A percentile compares a stretch with the other conserved stretches of the same genome.
phyloP scores from a whole-genome alignment of 306 rosid genomes.

The Glycyrrhiza uralensis region DNA sequence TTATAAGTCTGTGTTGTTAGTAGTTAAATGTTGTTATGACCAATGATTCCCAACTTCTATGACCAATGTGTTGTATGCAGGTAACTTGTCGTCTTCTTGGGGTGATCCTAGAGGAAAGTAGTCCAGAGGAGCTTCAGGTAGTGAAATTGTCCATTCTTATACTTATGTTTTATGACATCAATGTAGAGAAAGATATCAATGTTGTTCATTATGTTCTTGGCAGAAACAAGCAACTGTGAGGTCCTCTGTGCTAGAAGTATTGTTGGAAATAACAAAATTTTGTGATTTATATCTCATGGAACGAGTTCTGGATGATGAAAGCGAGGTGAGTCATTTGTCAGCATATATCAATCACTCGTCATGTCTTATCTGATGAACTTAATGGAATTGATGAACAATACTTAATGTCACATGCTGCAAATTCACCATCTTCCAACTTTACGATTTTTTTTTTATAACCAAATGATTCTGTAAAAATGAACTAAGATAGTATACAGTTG shows the following conservation, averaged over 20 bases:
- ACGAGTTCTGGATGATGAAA: constrained; percentile 84
- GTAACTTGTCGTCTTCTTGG: constrained; percentile 90
- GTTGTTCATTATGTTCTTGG: constrained; percentile 31
- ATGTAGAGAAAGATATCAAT: constrained; percentile 13
- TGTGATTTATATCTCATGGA: constrained; percentile 98
- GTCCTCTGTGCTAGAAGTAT: constrained; percentile 79
- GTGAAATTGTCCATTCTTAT: constrained; percentile 28
- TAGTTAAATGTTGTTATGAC: neutral
- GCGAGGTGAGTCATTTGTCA: constrained; percentile 54
- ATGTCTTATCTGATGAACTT: constrained; percentile 1
- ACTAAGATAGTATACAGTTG: constrained; percentile 11
- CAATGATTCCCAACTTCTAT: neutral
- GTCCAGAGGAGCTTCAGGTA: constrained; percentile 94
- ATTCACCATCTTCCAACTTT: neutral
- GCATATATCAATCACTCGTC: neutral
- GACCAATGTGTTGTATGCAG: constrained; percentile 36
- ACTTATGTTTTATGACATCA: constrained; percentile 15
- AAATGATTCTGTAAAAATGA: constrained; percentile 4
- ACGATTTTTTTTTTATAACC: neutral
- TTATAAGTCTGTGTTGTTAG: constrained; percentile 8
- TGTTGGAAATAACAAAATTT: constrained; percentile 78
- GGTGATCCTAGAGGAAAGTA: constrained; percentile 81
- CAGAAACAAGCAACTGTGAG: constrained; percentile 84
- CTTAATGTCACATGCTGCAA: constrained; percentile 9
- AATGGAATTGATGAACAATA: constrained; percentile 4